Conservation (phyloP, 495 filamentous ascomycete genomes). For the Xylaria telfairii region DNA sequence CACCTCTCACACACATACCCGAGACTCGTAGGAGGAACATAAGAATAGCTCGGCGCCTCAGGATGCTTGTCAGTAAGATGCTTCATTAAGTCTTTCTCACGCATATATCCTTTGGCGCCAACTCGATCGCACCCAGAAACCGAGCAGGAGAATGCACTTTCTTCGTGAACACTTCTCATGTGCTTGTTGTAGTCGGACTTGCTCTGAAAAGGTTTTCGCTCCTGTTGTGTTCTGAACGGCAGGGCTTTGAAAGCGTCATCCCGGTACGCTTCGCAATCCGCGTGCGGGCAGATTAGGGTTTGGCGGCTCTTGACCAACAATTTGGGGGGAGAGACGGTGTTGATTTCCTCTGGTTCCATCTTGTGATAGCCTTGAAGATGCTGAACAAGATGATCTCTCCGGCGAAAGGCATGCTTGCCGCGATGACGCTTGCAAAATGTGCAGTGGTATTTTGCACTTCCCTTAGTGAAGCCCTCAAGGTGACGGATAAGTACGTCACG, state of each 20-base stretch:
- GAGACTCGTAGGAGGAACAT: not conserved
- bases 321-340: not conserved
- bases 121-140: conserved; percentile 42
- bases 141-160: conserved; percentile 40
- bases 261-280: conserved; percentile 25
- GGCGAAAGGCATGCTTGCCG: conserved; percentile 44
- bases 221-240: not conserved
- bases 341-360: conserved; percentile 29
- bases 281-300: conserved; percentile 16
- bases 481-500: conserved; percentile 40
- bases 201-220: conserved; percentile 32
- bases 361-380: conserved; percentile 48
- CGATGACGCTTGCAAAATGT: conserved; percentile 41
- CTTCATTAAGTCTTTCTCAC: conserved; percentile 37
- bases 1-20: not conserved
- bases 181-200: conserved; percentile 41
- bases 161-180: conserved; percentile 43
- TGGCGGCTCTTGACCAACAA: not conserved
- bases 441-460: conserved; percentile 33
- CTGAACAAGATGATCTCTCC: conserved; percentile 45
- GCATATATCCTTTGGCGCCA: conserved; percentile 43
- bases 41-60: conserved; percentile 17
- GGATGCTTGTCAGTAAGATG: conserved; percentile 38
- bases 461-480: conserved; percentile 27
- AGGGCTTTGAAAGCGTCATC: conserved; percentile 8